Conservation (phyloP, 2,329 filamentous ascomycete species). For the Fusarium protoensiforme region DNA sequence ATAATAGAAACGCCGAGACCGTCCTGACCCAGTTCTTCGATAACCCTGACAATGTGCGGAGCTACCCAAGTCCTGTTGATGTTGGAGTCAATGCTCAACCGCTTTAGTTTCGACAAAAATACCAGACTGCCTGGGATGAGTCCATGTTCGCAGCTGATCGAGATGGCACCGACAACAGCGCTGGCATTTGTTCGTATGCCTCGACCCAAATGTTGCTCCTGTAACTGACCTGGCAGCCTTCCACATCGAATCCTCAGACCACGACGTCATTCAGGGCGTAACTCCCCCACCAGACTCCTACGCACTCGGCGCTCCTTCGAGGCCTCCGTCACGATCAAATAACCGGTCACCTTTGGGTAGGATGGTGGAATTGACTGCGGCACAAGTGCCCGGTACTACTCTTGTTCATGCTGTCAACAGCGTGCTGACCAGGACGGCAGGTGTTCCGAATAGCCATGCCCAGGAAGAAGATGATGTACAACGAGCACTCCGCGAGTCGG, state of each 20-base stretch:
- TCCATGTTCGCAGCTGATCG: slow-evolving; percentile 62
- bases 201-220: neutral
- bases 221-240: slow-evolving; percentile 57
- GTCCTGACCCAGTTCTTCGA: slow-evolving; percentile 67
- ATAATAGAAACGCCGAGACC: slow-evolving; percentile 58
- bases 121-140: slow-evolving; percentile 65
- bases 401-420: slow-evolving; percentile 24
- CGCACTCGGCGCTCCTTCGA: slow-evolving; percentile 62
- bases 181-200: slow-evolving; percentile 56
- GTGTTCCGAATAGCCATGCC: slow-evolving; percentile 49
- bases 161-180: slow-evolving; percentile 58
- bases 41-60: slow-evolving; percentile 50
- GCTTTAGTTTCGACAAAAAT: slow-evolving; percentile 58
- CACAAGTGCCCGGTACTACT: slow-evolving; percentile 54
- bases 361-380: slow-evolving; percentile 60
- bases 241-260: slow-evolving; percentile 64
- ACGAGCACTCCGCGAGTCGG: slow-evolving; percentile 66
- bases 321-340: slow-evolving; percentile 71
- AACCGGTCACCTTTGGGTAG: slow-evolving; percentile 67
- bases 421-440: slow-evolving; percentile 46
- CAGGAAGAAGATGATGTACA: slow-evolving; percentile 68
- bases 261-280: slow-evolving; percentile 55
- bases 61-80: neutral
- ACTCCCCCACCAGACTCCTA: slow-evolving; percentile 55
- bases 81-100: slow-evolving; percentile 24